A percentile compares a stretch with the other conserved stretches of the same genome.
Conservation (phyloP, 1,284 basidiomycete genomes). For the Chalciporus sp. region DNA sequence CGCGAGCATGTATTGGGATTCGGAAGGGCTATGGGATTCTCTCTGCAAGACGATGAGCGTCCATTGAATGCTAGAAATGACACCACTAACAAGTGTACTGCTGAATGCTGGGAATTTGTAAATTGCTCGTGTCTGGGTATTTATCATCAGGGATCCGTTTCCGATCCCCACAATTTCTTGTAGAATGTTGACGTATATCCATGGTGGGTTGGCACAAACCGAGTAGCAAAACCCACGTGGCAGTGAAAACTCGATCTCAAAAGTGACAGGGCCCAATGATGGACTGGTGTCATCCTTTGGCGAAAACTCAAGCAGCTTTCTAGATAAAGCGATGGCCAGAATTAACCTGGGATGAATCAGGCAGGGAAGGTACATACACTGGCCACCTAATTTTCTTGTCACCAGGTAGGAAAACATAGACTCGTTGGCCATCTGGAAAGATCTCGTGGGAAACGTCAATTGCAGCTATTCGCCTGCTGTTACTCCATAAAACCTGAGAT, state of each 20-base stretch:
- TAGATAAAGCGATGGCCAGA: conserved; percentile 7
- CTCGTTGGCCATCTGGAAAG: conserved; percentile 18
- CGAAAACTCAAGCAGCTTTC: conserved; percentile 26
- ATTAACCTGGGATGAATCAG: background rate
- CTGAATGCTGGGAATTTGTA: conserved; percentile 21
- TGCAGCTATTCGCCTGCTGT: conserved; percentile 18
- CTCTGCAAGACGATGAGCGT: too few relatives aligned
- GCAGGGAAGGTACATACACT: conserved; percentile 12
- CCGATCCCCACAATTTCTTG: too few relatives aligned
- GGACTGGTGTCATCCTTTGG: conserved; percentile 16
- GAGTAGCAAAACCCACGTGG: background rate
- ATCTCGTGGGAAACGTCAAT: conserved; percentile 22
- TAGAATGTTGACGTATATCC: too few relatives aligned
- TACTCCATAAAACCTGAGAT: conserved; percentile 21
- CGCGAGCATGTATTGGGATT: conserved; percentile 4
- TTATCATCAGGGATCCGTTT: conserved; percentile 11
- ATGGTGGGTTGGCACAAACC: background rate
- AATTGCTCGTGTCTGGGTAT: conserved; percentile 17
- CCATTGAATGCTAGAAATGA: too few relatives aligned
- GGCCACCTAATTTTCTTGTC: conserved; percentile 9
- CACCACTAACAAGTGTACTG: background rate
- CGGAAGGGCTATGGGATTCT: too few relatives aligned
- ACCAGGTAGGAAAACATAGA: conserved; percentile 23
- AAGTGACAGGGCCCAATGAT: conserved; percentile 14
- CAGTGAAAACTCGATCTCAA: conserved; percentile 22